Conservation (phyloP, 225 moss, liverwort and hornwort genomes). For the Asterella californica region DNA sequence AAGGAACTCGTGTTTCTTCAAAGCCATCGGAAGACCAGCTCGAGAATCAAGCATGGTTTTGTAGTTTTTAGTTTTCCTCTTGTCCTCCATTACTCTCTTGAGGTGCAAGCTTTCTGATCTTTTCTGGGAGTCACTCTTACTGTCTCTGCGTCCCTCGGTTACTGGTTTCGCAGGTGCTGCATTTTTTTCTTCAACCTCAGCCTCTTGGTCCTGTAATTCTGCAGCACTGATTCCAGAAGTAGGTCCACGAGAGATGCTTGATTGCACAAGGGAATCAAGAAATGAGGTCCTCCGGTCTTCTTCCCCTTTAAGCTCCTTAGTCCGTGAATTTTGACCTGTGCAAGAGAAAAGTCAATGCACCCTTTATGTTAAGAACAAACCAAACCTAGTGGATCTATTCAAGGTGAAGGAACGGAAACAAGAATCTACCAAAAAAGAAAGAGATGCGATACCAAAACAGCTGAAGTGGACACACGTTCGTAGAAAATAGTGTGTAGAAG, state of each 20-base stretch:
- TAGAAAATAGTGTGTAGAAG: constrained; percentile 11
- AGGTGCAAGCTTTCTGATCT: constrained; percentile 64
- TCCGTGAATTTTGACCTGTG: constrained; percentile 69
- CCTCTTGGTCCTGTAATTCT: constrained; percentile 33
- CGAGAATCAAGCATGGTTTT: constrained; percentile 74
- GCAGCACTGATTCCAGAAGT: constrained; percentile 32
- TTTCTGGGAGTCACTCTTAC: constrained; percentile 50
- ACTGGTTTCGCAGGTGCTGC: constrained; percentile 32
- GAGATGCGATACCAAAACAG: not conserved
- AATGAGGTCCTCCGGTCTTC: constrained; percentile 78
- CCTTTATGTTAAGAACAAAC: not conserved
- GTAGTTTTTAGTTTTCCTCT: constrained; percentile 49
- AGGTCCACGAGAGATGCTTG: constrained; percentile 48
- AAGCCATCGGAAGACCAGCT: constrained; percentile 75
- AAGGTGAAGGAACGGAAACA: not conserved
- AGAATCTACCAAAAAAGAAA: no score
- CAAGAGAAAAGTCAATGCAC: not conserved
- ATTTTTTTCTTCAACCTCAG: constrained; percentile 20
- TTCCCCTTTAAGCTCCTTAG: constrained; percentile 67
- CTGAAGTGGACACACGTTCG: not conserved
- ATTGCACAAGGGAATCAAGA: constrained; percentile 83
- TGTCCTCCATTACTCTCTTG: constrained; percentile 52
- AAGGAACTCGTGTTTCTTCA: constrained; percentile 65
- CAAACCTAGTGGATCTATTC: not conserved
- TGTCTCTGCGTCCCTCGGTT: constrained; percentile 35